Conservation (phyloP, 352 stramenopile genomes). For the Globisporangium lucens region DNA sequence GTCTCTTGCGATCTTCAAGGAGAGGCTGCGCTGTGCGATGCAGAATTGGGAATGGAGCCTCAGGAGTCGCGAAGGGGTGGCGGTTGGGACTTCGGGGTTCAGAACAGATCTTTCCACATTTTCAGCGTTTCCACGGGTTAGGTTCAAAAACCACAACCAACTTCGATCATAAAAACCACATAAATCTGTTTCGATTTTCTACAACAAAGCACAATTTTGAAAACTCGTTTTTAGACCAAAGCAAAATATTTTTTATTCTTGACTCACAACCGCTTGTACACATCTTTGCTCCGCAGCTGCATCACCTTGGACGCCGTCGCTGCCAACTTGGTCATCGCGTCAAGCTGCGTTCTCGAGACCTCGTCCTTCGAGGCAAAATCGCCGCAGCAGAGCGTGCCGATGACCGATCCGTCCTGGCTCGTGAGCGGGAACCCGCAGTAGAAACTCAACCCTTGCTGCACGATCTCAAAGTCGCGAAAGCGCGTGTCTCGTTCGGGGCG, state of each 20-base stretch:
- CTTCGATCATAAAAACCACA: too few species aligned
- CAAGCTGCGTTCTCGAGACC: slow-evolving; percentile 11
- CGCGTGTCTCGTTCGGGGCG: slow-evolving; percentile 14
- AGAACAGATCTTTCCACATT: too few species aligned
- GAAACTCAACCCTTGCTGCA: slow-evolving; percentile 13
- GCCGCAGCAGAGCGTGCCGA: slow-evolving; percentile 22
- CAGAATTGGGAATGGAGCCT: neutral
- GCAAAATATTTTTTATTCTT: too few species aligned
- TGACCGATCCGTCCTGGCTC: slow-evolving; percentile 6
- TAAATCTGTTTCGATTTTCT: too few species aligned
- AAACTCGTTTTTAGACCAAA: too few species aligned
- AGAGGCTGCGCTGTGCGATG: neutral
- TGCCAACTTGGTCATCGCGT: slow-evolving; percentile 18
- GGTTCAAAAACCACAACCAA: too few species aligned
- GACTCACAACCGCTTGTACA: slow-evolving; percentile 15
- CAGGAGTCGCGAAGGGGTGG: neutral
- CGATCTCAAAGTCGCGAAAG: slow-evolving; percentile 17
- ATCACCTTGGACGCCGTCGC: slow-evolving; percentile 19
- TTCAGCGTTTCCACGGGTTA: too few species aligned
- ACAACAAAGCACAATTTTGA: too few species aligned
- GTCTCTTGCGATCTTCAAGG: neutral
- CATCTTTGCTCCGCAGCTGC: slow-evolving; percentile 14
- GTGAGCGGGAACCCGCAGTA: slow-evolving; percentile 24
- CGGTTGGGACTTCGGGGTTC: neutral
- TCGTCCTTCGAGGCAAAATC: slow-evolving; percentile 4